phyloP scores from a whole-genome alignment of 805 yeast species.

The Zygoascus tannicola region DNA sequence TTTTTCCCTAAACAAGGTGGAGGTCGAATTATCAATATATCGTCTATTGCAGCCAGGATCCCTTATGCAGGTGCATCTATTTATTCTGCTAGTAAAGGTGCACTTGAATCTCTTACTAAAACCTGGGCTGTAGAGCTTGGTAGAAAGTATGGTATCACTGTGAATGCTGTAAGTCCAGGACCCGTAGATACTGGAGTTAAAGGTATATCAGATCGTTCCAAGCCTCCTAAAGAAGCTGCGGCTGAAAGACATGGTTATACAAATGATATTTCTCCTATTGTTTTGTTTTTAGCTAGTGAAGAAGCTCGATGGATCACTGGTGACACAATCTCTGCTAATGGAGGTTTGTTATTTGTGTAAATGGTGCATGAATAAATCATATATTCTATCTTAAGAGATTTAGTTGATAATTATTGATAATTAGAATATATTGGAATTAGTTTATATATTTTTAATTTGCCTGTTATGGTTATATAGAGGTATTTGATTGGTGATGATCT shows the following conservation, averaged over 20 bases:
- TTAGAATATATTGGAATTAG: no score
- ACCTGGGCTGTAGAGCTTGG: slow-evolving; percentile 15
- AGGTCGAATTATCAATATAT: slow-evolving; percentile 14
- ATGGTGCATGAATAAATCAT: no score
- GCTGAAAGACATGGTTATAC: slow-evolving; percentile 5
- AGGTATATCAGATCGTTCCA: slow-evolving; percentile 5
- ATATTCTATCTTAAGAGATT: no score
- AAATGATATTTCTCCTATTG: slow-evolving; percentile 12
- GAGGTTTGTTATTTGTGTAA: slow-evolving; percentile 8
- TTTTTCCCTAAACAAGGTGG: slow-evolving; percentile 8
- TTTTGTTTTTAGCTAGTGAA: slow-evolving; percentile 12
- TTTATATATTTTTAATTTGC: no score
- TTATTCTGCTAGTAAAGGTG: slow-evolving; percentile 15
- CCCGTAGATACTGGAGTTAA: slow-evolving; percentile 13
- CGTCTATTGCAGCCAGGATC: slow-evolving; percentile 9
- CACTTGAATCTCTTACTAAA: slow-evolving; percentile 15
- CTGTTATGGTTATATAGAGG: no score
- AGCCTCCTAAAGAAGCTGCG: slow-evolving; percentile 5
- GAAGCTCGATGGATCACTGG: slow-evolving; percentile 15
- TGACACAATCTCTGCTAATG: slow-evolving; percentile 12
- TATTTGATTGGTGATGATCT: no score
- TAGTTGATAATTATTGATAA: no score
- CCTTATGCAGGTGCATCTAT: slow-evolving; percentile 7
- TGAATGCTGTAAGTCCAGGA: slow-evolving; percentile 15
- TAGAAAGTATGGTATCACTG: slow-evolving; percentile 10